phyloP scores from a whole-genome alignment of 2,329 filamentous ascomycete species.

The Trichophyton mentagrophytes region DNA sequence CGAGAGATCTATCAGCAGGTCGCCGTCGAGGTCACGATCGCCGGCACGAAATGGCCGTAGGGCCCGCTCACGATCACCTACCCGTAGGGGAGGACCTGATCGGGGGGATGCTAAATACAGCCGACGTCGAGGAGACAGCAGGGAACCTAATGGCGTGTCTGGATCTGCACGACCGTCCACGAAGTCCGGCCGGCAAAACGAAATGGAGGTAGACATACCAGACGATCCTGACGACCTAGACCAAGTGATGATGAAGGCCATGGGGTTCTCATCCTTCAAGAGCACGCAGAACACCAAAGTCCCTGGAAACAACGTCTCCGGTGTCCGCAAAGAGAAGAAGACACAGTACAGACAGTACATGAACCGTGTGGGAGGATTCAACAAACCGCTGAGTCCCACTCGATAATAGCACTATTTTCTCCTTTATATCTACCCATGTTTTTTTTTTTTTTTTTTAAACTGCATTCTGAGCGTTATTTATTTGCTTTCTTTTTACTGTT shows the following conservation, averaged over 20 bases:
- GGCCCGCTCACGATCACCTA: slow-evolving; percentile 25
- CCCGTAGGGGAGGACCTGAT: slow-evolving; percentile 24
- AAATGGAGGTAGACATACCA: slow-evolving; percentile 19
- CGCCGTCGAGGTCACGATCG: slow-evolving; percentile 18
- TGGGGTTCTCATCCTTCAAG: slow-evolving; percentile 81
- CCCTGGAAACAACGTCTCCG: slow-evolving; percentile 71
- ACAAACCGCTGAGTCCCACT: slow-evolving; percentile 37
- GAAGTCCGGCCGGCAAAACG: slow-evolving; percentile 21
- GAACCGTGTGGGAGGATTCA: slow-evolving; percentile 41
- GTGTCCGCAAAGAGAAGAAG: slow-evolving; percentile 82
- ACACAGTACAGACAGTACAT: slow-evolving; percentile 95
- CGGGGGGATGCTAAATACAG: slow-evolving; percentile 22
- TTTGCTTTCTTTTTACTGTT: not conserved
- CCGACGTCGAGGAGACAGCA: slow-evolving; percentile 16
- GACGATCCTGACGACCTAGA: slow-evolving; percentile 47
- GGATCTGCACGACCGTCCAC: slow-evolving; percentile 15
- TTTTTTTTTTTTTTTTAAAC: not conserved
- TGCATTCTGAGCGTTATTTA: not conserved
- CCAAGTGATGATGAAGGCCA: slow-evolving; percentile 67
- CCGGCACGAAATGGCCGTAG: slow-evolving; percentile 26
- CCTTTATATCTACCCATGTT: not conserved
- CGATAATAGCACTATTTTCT: slow-evolving; percentile 18
- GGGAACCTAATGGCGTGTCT: slow-evolving; percentile 17
- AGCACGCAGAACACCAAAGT: slow-evolving; percentile 84
- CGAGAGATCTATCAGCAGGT: slow-evolving; percentile 22